Evolutionary conservation across 495 filamentous ascomycete genomes (phyloP), one percentile per base, ranked within the genome.

Genomic region (Paragyromitra xinjiangensis): DNA sequence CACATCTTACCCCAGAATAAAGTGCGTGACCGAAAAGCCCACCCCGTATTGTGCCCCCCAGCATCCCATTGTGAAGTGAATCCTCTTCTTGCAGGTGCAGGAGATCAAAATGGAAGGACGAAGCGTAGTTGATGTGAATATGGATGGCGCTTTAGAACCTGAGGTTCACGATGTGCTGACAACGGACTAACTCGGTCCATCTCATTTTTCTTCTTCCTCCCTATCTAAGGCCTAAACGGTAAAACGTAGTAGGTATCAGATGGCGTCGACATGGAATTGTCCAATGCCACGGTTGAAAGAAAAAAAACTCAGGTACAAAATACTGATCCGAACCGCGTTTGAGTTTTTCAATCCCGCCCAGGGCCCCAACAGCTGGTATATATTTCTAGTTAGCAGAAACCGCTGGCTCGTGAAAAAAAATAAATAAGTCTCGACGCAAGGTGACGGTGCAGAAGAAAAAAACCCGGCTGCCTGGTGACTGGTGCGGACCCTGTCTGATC

Each of bases 401-500:
- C 69, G 69, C 62, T 77, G 69, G 74, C 69, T 77, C 66, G 74
- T 61, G 66, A 72, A 56, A 67, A 78, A 71, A 78, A 70, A 44
- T 72, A 44, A 63, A 5, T 12, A 6, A 51, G 7, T 59, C 44
- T 29, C 63, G 55, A 78, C 75, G 74, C 75, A 48, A 78, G 77
- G 74, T 79, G 77, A 79, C 74, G 74, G 56, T 78, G 71, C 45
- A 26, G 37, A 44, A 59, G 42, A 34, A 50, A 65, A 59, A 78
- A 71, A 78, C 77, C 77, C 77, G 70, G 77, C 66, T 65, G 69
- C 77, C 77, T 71, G 77, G 77, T 79, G 77, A 78, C 75, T 78
- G 77, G 77, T 78, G 65, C 71, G 74, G 75, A 79, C 74, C 77
- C 77, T 79, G 77, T 79, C 66, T 78, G 77, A 78, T 77, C 74